These are phyloP conservation scores for Knoxdaviesia capensis DNA, from an alignment of 2,329 filamentous ascomycete species.

Conservation along the genomic window DNA sequence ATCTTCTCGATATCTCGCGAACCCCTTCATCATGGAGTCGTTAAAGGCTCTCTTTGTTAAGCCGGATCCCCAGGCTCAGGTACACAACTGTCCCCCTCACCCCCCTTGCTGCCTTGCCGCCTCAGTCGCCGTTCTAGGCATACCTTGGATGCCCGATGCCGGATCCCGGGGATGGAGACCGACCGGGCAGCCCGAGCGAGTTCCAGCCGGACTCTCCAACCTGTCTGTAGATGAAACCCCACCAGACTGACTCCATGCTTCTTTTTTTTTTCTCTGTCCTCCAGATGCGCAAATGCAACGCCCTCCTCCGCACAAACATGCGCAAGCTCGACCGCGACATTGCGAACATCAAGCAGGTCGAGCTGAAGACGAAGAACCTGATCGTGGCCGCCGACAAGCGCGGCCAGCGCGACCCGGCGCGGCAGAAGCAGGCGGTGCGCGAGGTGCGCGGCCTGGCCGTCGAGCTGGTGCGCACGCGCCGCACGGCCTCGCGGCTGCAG, in stretches of 20 bases:
- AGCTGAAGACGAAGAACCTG: conserved; percentile 65
- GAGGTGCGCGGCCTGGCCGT: conserved; percentile 78
- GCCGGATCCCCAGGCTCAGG: conserved; percentile 84
- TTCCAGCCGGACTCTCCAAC: too few species aligned
- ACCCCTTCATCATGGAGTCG: conserved; percentile 49
- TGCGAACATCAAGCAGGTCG: conserved; percentile 52
- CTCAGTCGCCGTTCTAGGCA: too few species aligned
- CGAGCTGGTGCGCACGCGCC: conserved; percentile 69
- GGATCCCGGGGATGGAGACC: too few species aligned
- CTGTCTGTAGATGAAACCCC: neutral
- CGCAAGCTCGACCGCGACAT: conserved; percentile 94
- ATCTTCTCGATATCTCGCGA: too few species aligned
- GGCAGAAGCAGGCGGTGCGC: conserved; percentile 56
- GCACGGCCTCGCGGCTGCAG: conserved; percentile 50
- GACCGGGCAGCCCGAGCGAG: too few species aligned
- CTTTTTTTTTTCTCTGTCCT: neutral
- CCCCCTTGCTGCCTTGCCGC: too few species aligned
- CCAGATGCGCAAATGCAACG: conserved; percentile 89
- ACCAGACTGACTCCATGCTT: neutral
- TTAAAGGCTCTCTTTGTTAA: conserved; percentile 74
- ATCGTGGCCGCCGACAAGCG: conserved; percentile 71
- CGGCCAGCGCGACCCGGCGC: conserved; percentile 59
- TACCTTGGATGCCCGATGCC: too few species aligned
- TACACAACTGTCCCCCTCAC: conserved; percentile 18
- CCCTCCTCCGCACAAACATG: conserved; percentile 71